Evolutionary conservation across 2,329 filamentous ascomycete genomes (phyloP).

Genomic region (Aspergillus aculeatinus): DNA sequence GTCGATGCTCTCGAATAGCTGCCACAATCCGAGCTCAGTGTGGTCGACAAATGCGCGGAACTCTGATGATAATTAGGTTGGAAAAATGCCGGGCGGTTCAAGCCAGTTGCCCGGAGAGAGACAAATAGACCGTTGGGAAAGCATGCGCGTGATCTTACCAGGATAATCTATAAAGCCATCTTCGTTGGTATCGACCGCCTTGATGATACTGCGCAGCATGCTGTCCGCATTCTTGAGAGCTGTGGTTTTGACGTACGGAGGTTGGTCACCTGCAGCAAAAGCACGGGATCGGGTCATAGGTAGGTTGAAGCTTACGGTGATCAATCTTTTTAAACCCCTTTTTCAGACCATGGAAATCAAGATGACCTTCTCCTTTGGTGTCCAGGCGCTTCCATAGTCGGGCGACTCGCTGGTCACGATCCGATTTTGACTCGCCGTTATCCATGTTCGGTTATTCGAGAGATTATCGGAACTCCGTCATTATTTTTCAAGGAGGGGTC

Average conservation of each 20-base stretch:
- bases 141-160: slow-evolving; percentile 55
- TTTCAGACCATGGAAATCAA: slow-evolving; percentile 82
- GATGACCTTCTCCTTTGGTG: slow-evolving; percentile 69
- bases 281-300: slow-evolving; percentile 21
- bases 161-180: slow-evolving; percentile 90
- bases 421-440: slow-evolving; percentile 68
- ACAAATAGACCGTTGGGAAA: slow-evolving; percentile 5
- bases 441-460: slow-evolving; percentile 56
- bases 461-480: slow-evolving; percentile 46
- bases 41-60: slow-evolving; percentile 85
- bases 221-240: slow-evolving; percentile 87
- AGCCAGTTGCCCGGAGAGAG: slow-evolving; percentile 16
- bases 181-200: slow-evolving; percentile 77
- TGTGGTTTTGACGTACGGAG: slow-evolving; percentile 32
- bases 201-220: slow-evolving; percentile 77
- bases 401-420: slow-evolving; percentile 78
- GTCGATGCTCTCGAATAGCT: slow-evolving; percentile 85
- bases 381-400: slow-evolving; percentile 82
- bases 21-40: slow-evolving; percentile 78
- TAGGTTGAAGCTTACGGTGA: slow-evolving; percentile 66
- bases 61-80: slow-evolving; percentile 56
- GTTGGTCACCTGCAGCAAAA: slow-evolving; percentile 25
- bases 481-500: slow-evolving; percentile 38
- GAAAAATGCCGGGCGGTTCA: slow-evolving; percentile 18
- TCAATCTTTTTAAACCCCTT: slow-evolving; percentile 84